Evolutionary conservation across 345 rosid species (phyloP).

Genomic region (Pistacia vera): DNA sequence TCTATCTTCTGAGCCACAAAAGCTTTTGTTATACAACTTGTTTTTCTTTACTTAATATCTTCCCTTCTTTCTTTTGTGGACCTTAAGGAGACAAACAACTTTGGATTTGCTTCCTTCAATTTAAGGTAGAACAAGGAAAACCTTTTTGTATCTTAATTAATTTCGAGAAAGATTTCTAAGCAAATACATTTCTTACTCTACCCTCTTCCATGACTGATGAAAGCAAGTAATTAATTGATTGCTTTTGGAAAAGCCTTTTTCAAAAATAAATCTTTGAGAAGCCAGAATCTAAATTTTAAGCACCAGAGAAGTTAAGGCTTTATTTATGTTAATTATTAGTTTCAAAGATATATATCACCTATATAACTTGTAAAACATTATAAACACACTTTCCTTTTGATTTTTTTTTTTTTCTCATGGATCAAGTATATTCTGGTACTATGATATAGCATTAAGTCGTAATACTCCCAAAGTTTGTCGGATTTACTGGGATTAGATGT

Average conservation of each 20-base stretch:
- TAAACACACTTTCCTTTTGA: neutral
- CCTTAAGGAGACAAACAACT: neutral
- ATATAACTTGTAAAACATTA: conserved; percentile 2
- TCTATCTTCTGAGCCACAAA: conserved; percentile 11
- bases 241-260: conserved; percentile 7
- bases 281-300: neutral
- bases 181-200: neutral
- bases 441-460: neutral
- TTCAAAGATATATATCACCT: neutral
- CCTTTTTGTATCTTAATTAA: neutral
- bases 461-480: neutral
- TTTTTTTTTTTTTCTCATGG: neutral
- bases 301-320: neutral
- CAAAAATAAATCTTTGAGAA: neutral
- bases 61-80: neutral
- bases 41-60: neutral
- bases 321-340: neutral
- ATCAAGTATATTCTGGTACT: neutral
- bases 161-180: neutral
- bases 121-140: neutral
- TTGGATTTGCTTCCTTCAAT: neutral
- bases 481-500: conserved; percentile 20
- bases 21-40: neutral
- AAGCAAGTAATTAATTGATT: neutral
- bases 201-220: conserved; percentile 2